A percentile compares a stretch with the other conserved stretches of the same genome.
phyloP scores from a whole-genome alignment of 768 basidiomycete species.

The Strobilomyces echinocephalus region DNA sequence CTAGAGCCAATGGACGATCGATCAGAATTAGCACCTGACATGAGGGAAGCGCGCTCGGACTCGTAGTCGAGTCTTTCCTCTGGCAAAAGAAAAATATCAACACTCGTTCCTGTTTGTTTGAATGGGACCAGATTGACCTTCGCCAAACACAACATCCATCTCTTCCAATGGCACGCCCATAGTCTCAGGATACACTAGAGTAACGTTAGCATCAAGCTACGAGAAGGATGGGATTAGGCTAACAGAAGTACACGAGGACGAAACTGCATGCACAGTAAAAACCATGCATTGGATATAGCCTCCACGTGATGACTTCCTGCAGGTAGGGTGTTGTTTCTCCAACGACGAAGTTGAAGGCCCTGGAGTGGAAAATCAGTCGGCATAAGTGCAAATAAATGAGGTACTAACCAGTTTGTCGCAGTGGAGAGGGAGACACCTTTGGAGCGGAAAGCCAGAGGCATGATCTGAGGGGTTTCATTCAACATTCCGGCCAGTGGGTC shows the following conservation, averaged over 20 bases:
- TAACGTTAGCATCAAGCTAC: slow-evolving; percentile 6
- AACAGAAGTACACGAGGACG: slow-evolving; percentile 78
- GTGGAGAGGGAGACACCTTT: slow-evolving; percentile 96
- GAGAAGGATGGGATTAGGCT: slow-evolving; percentile 25
- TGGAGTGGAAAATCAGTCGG: slow-evolving; percentile 14
- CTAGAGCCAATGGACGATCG: slow-evolving; percentile 32
- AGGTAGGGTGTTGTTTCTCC: slow-evolving; percentile 83
- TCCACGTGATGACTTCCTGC: slow-evolving; percentile 85
- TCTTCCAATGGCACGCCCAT: slow-evolving; percentile 85
- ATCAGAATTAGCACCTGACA: slow-evolving; percentile 37
- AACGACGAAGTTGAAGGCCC: slow-evolving; percentile 86
- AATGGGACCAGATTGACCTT: slow-evolving; percentile 45
- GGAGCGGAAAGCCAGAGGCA: slow-evolving; percentile 83
- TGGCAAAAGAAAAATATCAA: slow-evolving; percentile 15
- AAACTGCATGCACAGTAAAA: slow-evolving; percentile 89
- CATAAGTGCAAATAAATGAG: neutral
- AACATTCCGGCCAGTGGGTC: neutral
- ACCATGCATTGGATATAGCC: slow-evolving; percentile 92
- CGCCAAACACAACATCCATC: slow-evolving; percentile 87
- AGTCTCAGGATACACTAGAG: slow-evolving; percentile 77
- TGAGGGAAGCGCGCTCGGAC: slow-evolving; percentile 55
- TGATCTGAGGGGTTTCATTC: slow-evolving; percentile 51
- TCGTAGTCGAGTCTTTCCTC: slow-evolving; percentile 66
- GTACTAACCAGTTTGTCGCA: slow-evolving; percentile 63
- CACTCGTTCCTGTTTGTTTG: slow-evolving; percentile 11